Evolutionary conservation across 2,329 filamentous ascomycete genomes (phyloP), one percentile per base, ranked within the genome.

Genomic region (Plenodomus tracheiphilus): DNA sequence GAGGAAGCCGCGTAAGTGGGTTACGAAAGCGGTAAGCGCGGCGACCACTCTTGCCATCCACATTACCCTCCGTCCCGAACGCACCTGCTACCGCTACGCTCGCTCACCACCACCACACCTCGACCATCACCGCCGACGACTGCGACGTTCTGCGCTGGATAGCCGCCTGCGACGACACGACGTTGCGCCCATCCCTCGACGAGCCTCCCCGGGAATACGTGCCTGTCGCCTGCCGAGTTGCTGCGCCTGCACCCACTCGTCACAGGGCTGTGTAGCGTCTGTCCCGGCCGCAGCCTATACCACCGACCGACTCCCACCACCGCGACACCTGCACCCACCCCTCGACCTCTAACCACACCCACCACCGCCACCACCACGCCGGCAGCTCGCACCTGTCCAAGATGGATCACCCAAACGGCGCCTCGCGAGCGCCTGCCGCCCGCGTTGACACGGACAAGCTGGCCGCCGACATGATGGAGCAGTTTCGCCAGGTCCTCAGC

Each of bases 401-500:
- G 52, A 73, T 73, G 70, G 69, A 71, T 35, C 59, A 66, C 55
- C 61, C 59, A 48, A 64, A 62, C 55, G 60, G 62, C 53, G 64
- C 65, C 46, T 54, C 56, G 51, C 65, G 66, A 53, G 62, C 62
- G 41, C 58, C 56, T 21, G 46, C 56, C 45, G 43, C 53, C 50
- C 19, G 32, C 49, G 54, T 60, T 54, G 66, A 70, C 59, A 51
- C 59, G 42, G 68, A 69, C 60, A 48, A 56, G 49, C 60, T 71
- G 85, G 90, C 91, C 20, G 81, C 84, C 64, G 89, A 91, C 51
- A 78, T 97, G 64, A 87, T 89, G 43, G 78, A 87, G 64, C 88
- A 91, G 67, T 97, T 97, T 72, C 90, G 96, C 70, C 87, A 91
- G 57, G 78, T 96, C 52, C 81, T 97, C 67, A 87, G 89, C 71